Evolutionary conservation across 2,329 filamentous ascomycete species (phyloP).

Genomic region (Cryphonectria naterciae): DNA sequence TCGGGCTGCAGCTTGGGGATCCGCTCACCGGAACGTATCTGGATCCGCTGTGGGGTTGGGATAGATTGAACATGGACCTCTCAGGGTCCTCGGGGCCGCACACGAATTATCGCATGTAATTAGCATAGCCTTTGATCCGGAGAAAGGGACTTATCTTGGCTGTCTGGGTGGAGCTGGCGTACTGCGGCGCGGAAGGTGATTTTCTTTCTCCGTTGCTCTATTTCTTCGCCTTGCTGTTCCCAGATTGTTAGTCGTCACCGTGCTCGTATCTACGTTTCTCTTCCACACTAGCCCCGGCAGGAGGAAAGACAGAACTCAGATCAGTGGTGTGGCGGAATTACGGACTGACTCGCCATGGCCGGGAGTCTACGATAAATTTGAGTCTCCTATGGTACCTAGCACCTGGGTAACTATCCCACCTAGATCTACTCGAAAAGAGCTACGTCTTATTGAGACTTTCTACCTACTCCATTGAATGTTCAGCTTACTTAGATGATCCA

Average conservation of each 20-base stretch:
- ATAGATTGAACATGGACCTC: constrained; percentile 21
- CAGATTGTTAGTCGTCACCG: not conserved
- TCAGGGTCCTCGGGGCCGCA: not conserved
- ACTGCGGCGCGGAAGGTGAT: not conserved
- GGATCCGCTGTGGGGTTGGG: constrained; percentile 27
- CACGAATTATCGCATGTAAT: not conserved
- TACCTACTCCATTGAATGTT: too few species aligned
- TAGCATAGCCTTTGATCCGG: not conserved
- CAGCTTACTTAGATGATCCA: too few species aligned
- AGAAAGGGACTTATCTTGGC: not conserved
- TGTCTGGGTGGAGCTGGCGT: not conserved
- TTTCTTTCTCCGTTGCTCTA: not conserved
- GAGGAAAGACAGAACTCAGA: not conserved
- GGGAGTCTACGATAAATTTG: not conserved
- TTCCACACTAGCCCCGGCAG: not conserved
- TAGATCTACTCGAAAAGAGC: too few species aligned
- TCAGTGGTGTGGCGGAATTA: not conserved
- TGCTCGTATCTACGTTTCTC: not conserved
- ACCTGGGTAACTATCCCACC: too few species aligned
- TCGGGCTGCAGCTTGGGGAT: constrained; percentile 22
- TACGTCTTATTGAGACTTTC: too few species aligned
- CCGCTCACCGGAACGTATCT: constrained; percentile 27
- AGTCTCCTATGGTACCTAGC: too few species aligned
- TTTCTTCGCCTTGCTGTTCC: not conserved
- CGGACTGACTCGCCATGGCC: not conserved